Conservation (phyloP, 1,139 yeast species). For the Yamadazyma jaroonii region DNA sequence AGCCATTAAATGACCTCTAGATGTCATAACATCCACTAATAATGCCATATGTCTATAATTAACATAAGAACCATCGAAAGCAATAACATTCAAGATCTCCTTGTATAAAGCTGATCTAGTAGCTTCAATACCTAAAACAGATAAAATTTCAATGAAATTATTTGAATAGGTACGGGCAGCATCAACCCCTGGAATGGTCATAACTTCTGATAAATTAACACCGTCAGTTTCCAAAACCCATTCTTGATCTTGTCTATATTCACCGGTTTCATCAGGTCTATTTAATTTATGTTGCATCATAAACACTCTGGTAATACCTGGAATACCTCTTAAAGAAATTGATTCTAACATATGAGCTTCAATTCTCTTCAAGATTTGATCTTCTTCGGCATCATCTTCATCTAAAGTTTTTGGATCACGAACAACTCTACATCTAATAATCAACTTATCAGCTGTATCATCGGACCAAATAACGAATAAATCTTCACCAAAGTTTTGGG, state of each 20-base stretch:
- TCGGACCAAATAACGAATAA: constrained; percentile 98
- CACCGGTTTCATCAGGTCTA: constrained; percentile 80
- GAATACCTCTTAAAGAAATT: constrained; percentile 93
- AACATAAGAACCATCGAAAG: constrained; percentile 98
- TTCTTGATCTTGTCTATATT: constrained; percentile 82
- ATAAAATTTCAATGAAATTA: constrained; percentile 92
- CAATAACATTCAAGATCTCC: constrained; percentile 95
- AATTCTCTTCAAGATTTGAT: constrained; percentile 90
- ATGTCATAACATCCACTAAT: constrained; percentile 97
- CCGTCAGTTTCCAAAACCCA: constrained; percentile 99
- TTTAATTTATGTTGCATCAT: constrained; percentile 92
- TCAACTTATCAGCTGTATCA: constrained; percentile 95
- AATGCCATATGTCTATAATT: constrained; percentile 98
- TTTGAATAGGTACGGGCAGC: constrained; percentile 87
- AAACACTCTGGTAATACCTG: constrained; percentile 87
- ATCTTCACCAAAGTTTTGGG: constrained; percentile 91
- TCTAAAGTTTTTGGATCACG: constrained; percentile 94
- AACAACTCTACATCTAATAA: constrained; percentile 96
- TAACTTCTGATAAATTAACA: constrained; percentile 91
- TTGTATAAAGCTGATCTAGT: constrained; percentile 91
- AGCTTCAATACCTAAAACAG: constrained; percentile 97
- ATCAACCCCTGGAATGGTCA: constrained; percentile 95
- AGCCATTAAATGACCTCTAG: constrained; percentile 98
- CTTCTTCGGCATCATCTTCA: constrained; percentile 97
- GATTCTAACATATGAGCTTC: constrained; percentile 96